Evolutionary conservation across 805 yeast genomes (phyloP), one percentile per base, ranked within the genome.

Genomic region (Saccharomycopsis selenospora): DNA sequence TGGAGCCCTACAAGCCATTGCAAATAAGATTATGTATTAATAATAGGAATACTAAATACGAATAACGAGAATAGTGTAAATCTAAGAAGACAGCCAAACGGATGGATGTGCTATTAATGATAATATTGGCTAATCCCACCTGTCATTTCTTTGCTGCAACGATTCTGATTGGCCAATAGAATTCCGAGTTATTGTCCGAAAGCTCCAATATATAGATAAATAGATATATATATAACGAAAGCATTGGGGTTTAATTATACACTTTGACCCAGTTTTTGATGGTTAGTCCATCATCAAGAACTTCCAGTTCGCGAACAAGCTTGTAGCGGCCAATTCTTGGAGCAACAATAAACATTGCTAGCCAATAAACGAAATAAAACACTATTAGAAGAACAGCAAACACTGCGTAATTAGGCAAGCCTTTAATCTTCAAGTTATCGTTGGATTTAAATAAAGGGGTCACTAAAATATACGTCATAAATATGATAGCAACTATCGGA

Each of bases 281-380:
- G 7, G 44, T 47, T 40, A 50, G 38, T 1, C 56, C 56, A 29
- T 53, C 56, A 5, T 42, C 40, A 22, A 50, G 28, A 23, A 49
- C 51, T 24, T 40, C 46, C 22, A 29, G 29, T 25, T 50, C 52
- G 14, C 40, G 25, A 8, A 45, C 43, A 28, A 50, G 41, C 40
- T 25, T 47, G 33, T 53, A 53, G 14, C 33, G 22, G 4, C 47
- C 45, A 10, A 47, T 3, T 24, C 30, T 43, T 26, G 56, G 56
- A 3, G 50, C 45, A 14, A 33, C 46, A n/a, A 47, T 24, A 36
- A 53, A 53, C 38, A 28, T 47, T 30, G 47, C 13, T 24, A 46
- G 17, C 56, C 56, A 53, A 24, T 26, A 53, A 11, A 45, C 2
- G 17, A 48, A 4, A 24, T 41, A 50, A 3, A 45, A 24, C 1